These are phyloP conservation scores for Cyclaneusma minus DNA, from an alignment of 2,329 filamentous ascomycete genomes.

Conservation along the genomic window DNA sequence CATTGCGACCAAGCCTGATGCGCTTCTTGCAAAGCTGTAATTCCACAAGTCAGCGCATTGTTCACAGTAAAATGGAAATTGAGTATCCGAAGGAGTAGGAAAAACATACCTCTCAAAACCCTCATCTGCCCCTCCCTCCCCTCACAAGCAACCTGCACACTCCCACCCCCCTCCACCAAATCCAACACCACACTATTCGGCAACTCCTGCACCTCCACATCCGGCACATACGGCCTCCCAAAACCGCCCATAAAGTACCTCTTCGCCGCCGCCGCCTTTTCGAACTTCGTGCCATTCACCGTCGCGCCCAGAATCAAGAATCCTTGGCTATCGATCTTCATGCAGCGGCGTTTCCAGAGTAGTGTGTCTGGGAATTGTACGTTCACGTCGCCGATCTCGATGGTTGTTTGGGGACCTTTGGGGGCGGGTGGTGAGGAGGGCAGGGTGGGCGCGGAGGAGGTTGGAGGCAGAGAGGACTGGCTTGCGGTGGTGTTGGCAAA, in stretches of 20 bases:
- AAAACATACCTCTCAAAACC: slow-evolving; percentile 26
- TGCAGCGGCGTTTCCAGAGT: slow-evolving; percentile 85
- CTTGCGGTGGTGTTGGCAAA: slow-evolving; percentile 14
- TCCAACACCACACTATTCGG: slow-evolving; percentile 64
- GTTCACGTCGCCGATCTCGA: slow-evolving; percentile 61
- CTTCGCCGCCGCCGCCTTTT: slow-evolving; percentile 44
- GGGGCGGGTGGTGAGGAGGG: slow-evolving; percentile 17
- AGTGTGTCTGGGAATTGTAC: slow-evolving; percentile 94
- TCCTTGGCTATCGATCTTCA: slow-evolving; percentile 72
- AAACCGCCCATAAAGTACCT: slow-evolving; percentile 81
- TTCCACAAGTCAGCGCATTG: slow-evolving; percentile 5
- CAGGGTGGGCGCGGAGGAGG: slow-evolving; percentile 28
- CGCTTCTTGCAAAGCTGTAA: slow-evolving; percentile 14
- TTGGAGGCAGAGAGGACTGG: slow-evolving; percentile 11
- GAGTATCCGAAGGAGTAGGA: neutral
- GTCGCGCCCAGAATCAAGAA: slow-evolving; percentile 65
- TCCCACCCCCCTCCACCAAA: slow-evolving; percentile 44
- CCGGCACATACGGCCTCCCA: slow-evolving; percentile 61
- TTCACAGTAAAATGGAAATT: neutral
- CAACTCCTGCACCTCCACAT: slow-evolving; percentile 83
- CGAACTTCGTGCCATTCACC: slow-evolving; percentile 20
- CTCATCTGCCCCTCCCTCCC: slow-evolving; percentile 41
- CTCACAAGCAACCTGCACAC: slow-evolving; percentile 47
- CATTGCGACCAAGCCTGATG: slow-evolving; percentile 13
- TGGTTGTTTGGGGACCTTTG: slow-evolving; percentile 9